Base-by-base conservation (phyloP, 2,329 filamentous ascomycete genomes). In the Colletotrichum neosansevieriae region DNA sequence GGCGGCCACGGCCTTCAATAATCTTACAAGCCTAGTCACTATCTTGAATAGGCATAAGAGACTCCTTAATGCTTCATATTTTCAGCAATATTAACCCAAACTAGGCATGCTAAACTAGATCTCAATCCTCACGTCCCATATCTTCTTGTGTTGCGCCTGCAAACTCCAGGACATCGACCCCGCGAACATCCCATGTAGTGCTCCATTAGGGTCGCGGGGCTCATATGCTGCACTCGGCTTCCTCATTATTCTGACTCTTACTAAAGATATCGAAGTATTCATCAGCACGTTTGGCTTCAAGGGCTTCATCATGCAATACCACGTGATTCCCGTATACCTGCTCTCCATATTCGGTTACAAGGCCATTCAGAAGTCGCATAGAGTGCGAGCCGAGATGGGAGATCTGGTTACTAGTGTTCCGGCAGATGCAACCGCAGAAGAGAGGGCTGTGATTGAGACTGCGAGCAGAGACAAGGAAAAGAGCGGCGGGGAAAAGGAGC, bases 11-110 rank as follows among this genome's bases (percentile, higher is more conserved):
- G 79, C 83, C 0, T 82, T 84, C 45, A 76, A 75, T 1, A 83
- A 82, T 70, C 77, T 84, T n/a, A 77, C 82, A 15, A 80, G 77
- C 40, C 74, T 84, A 3, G 77, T 82, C n/a, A 83, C 81, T 1
- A 77, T 67, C 2, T 67, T 67, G 19, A 58, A 49, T 67, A 42
- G 63, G 63, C 9, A 13, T 2, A 1, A 3, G 1, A 9, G 34
- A 7, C 11, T 13, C 4, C 11, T 17, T 0, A 0, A 2, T 17
- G 21, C 21, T 21, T 21, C 21, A 21, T 6, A 3, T 32, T 17
- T 3, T n/a, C 19, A 21, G 12, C 6, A 19, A 24, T 29, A 1
- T 36, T 34, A 3, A 51, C 21, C 3, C 21, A 0, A 0, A 1
- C 6, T 2, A 67, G 59, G 58, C 2, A 36, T 67, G 4, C 24